phyloP scores from a whole-genome alignment of 164 flowering plant genomes.

The Taxillus chinensis region DNA sequence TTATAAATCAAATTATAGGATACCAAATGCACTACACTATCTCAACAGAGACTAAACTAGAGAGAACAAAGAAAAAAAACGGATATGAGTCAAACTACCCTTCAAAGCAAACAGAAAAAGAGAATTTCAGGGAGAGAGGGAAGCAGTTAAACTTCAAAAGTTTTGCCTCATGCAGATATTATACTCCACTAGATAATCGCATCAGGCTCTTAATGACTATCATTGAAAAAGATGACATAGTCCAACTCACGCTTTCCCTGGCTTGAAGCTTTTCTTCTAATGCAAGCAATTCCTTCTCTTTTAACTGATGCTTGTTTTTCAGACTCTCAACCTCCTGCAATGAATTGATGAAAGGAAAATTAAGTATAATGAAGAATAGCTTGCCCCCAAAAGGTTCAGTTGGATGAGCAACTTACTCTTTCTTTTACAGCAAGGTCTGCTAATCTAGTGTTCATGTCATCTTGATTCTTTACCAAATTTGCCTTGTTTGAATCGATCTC shows the following conservation, averaged over 20 bases:
- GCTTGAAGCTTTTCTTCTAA: conserved; percentile 56
- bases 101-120: no score
- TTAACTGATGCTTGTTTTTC: conserved; percentile 32
- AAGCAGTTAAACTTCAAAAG: no score
- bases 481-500: conserved; percentile 26
- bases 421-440: conserved; percentile 44
- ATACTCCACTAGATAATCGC: no score
- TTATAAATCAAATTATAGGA: no score
- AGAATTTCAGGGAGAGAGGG: no score
- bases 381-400: background rate
- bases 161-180: no score
- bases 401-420: conserved; percentile 32
- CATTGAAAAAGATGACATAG: background rate
- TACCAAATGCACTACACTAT: no score
- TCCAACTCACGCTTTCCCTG: conserved; percentile 62
- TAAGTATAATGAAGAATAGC: background rate
- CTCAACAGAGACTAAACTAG: no score
- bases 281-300: conserved; percentile 41
- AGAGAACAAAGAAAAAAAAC: no score
- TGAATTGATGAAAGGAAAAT: conserved; percentile 7
- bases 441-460: conserved; percentile 35
- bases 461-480: conserved; percentile 44
- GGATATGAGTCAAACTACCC: no score
- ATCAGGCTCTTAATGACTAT: background rate
- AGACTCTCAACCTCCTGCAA: conserved; percentile 52